phyloP scores from a whole-genome alignment of 1,284 basidiomycete species.

The Volvariella volvacea region DNA sequence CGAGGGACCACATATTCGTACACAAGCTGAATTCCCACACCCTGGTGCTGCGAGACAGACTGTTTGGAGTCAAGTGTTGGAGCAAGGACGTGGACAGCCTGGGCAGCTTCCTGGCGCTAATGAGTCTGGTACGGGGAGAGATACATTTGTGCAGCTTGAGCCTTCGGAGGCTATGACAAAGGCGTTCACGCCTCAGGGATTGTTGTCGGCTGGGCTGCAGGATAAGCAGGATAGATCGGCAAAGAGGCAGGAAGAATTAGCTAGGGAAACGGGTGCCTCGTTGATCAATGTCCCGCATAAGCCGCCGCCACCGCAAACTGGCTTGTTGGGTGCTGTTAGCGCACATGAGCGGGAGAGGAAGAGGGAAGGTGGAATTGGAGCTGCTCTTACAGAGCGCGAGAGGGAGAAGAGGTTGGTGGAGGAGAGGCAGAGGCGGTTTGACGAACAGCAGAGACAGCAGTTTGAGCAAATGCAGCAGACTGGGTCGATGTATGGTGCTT shows the following conservation, averaged over 20 bases:
- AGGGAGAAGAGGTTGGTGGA: slow-evolving; percentile 86
- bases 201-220: slow-evolving; percentile 91
- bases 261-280: slow-evolving; percentile 83
- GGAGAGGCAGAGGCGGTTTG: slow-evolving; percentile 87
- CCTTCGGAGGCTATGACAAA: slow-evolving; percentile 77
- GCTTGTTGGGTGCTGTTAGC: slow-evolving; percentile 92
- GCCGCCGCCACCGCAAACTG: slow-evolving; percentile 92
- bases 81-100: slow-evolving; percentile 47
- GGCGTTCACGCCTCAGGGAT: slow-evolving; percentile 89
- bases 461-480: slow-evolving; percentile 80
- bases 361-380: slow-evolving; percentile 91
- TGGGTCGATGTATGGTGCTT: slow-evolving; percentile 61
- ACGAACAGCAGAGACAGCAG: slow-evolving; percentile 86
- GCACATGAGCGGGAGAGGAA: slow-evolving; percentile 93
- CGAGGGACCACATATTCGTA: slow-evolving; percentile 37
- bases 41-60: slow-evolving; percentile 53
- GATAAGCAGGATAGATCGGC: slow-evolving; percentile 95
- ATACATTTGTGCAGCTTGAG: slow-evolving; percentile 83
- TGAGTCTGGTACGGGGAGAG: slow-evolving; percentile 20
- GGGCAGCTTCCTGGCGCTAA: slow-evolving; percentile 24
- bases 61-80: slow-evolving; percentile 85
- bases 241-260: slow-evolving; percentile 89
- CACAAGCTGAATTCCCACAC: slow-evolving; percentile 45
- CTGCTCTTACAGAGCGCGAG: slow-evolving; percentile 91
- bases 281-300: slow-evolving; percentile 93